A percentile compares a stretch with the other conserved stretches of the same genome.
Conservation (phyloP, 495 filamentous ascomycete genomes). For the Patellaria atrata region DNA sequence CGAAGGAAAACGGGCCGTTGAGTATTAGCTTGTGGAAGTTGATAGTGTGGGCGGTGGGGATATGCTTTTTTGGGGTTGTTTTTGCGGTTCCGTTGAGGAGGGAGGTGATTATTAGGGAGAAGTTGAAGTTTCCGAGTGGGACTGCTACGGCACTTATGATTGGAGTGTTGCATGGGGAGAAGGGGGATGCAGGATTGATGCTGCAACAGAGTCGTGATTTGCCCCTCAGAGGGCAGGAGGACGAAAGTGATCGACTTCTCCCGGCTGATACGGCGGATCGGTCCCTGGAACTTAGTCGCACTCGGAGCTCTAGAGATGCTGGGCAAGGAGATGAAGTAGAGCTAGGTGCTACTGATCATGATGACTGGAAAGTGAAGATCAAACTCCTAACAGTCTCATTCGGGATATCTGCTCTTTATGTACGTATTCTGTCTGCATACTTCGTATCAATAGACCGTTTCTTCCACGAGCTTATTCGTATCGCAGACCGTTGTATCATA, state of each 20-base stretch:
- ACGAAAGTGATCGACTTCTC: no score
- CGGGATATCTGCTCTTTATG: constrained; percentile 39
- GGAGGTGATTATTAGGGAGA: constrained; percentile 85
- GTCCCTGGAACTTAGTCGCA: constrained; percentile 4
- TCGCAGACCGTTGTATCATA: constrained; percentile 71
- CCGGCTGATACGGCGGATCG: no score
- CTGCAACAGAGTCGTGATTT: constrained; percentile 12
- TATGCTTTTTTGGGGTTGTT: constrained; percentile 91
- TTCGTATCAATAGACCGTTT: background rate
- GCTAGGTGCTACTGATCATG: constrained; percentile 24
- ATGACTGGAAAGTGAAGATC: constrained; percentile 50
- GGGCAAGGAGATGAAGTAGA: constrained; percentile 18
- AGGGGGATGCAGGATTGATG: constrained; percentile 19
- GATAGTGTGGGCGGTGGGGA: constrained; percentile 75
- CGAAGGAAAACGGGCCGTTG: constrained; percentile 64
- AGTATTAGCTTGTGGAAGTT: constrained; percentile 57
- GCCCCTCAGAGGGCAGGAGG: constrained; percentile 8
- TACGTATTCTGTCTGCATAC: constrained; percentile 13
- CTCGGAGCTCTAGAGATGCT: constrained; percentile 1
- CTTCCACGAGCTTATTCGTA: constrained; percentile 5
- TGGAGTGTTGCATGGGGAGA: constrained; percentile 62
- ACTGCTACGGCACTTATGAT: constrained; percentile 94
- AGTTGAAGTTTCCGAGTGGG: constrained; percentile 83
- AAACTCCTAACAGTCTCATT: constrained; percentile 45
- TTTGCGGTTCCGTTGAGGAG: constrained; percentile 80